Evolutionary conservation across 2,329 filamentous ascomycete genomes (phyloP), one percentile per base, ranked within the genome.

Genomic region (Huntiella moniliformis): DNA sequence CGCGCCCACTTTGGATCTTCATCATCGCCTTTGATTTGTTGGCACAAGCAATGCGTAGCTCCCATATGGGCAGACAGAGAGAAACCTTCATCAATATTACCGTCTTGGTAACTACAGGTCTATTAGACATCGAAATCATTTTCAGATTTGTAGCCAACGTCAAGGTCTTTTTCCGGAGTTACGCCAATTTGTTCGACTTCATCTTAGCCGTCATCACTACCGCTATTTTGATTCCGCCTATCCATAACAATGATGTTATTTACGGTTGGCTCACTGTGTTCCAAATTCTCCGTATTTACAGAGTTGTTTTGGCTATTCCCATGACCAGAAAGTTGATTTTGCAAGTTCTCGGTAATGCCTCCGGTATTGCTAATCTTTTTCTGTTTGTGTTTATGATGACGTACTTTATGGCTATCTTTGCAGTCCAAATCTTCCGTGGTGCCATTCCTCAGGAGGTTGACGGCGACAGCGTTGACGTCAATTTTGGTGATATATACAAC

Each of bases 361-460:
- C 79, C 38, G 92, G 92, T 82, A 79, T 98, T 51, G 73, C 82
- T 35, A 98, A 98, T 57, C 66, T 98, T 51, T 92, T 98, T 64
- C 67, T 96, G 13, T 98, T 98, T 58, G 86, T 98, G 56, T 94
- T 96, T 57, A 68, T 98, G 44, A 83, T 95, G 56, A 95, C 87
- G 0, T 96, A 94, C 56, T 69, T 98, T 39, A 82, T 87, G 54
- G 81, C 91, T 3, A 93, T 98, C 48, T 86, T 98, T 55, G 91
- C 91, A 5, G 77, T 82, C 1, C 88, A 98, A 59, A 74, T 98
- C 3, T 93, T 98, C 56, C 79, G 91, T 33, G 87, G 87, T 28
- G 79, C 93, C 54, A 73, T 96, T 22, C 79, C 83, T 1, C 54
- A 67, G n/a, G 74, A 84, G 52, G 60, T 65, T 2, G 58, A 63